Conservation (phyloP, 495 filamentous ascomycete species). For the Cryomyces minteri region DNA sequence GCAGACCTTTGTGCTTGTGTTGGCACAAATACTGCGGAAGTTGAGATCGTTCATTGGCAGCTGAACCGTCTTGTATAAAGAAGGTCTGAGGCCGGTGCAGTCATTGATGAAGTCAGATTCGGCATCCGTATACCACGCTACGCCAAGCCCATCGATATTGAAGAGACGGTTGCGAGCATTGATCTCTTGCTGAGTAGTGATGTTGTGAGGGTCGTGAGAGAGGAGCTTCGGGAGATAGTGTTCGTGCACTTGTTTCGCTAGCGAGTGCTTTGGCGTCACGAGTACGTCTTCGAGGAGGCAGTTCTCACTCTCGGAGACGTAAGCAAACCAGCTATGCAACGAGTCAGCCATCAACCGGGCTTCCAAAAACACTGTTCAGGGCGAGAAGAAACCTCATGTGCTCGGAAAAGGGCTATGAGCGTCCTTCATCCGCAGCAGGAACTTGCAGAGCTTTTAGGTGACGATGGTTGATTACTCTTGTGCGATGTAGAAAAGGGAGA, state of each 20-base stretch:
- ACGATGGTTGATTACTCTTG: too few relatives aligned
- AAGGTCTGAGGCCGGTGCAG: slow-evolving; percentile 18
- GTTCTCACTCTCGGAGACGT: slow-evolving; percentile 18
- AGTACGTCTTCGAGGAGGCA: slow-evolving; percentile 21
- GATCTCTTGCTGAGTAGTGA: slow-evolving; percentile 17
- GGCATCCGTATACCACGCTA: slow-evolving; percentile 25
- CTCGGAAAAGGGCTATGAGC: too few relatives aligned
- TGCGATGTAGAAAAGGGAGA: too few relatives aligned
- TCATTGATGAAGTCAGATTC: slow-evolving; percentile 14
- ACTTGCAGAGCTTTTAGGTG: too few relatives aligned
- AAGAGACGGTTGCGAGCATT: slow-evolving; percentile 26
- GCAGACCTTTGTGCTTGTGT: slow-evolving; percentile 22
- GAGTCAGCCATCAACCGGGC: too few relatives aligned
- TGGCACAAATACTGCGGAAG: slow-evolving; percentile 25
- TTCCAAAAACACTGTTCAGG: too few relatives aligned
- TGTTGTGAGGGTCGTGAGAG: slow-evolving; percentile 20
- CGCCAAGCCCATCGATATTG: slow-evolving; percentile 29
- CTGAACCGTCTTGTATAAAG: slow-evolving; percentile 27
- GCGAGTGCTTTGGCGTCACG: slow-evolving; percentile 21
- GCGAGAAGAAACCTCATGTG: too few relatives aligned
- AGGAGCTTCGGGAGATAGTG: slow-evolving; percentile 31
- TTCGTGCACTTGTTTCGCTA: slow-evolving; percentile 27
- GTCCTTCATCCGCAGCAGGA: too few relatives aligned
- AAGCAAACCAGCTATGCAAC: slow-evolving; percentile 20
- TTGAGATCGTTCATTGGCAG: slow-evolving; percentile 29